Conservation (phyloP, 768 basidiomycete species). For the Coprinopsis cinerea region DNA sequence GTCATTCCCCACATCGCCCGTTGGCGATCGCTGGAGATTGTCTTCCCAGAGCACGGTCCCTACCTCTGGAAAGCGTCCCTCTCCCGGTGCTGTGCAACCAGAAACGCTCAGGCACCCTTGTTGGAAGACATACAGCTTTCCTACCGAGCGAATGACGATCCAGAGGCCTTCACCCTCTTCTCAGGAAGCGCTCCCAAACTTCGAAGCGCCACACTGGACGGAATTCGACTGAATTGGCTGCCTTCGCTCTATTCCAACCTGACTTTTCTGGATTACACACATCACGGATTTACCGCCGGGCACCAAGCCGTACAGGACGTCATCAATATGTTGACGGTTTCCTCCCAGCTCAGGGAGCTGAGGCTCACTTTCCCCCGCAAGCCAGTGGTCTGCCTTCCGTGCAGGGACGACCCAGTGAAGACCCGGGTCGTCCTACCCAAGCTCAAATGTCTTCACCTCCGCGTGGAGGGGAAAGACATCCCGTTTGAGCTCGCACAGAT, state of each 20-base stretch:
- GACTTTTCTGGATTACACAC: constrained; percentile 62
- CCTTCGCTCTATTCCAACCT: constrained; percentile 59
- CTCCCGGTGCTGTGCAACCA: constrained; percentile 42
- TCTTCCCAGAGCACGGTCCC: constrained; percentile 49
- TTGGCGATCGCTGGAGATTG: constrained; percentile 59
- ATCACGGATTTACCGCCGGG: constrained; percentile 61
- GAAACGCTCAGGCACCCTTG: constrained; percentile 29
- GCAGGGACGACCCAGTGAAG: constrained; percentile 22
- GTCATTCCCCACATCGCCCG: constrained; percentile 45
- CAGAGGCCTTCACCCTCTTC: constrained; percentile 63
- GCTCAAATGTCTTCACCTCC: constrained; percentile 43
- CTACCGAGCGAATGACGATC: constrained; percentile 62
- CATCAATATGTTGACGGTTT: constrained; percentile 51
- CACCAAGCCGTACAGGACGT: constrained; percentile 53
- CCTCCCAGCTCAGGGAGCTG: constrained; percentile 46
- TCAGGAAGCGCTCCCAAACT: constrained; percentile 55
- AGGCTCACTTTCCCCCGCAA: constrained; percentile 48
- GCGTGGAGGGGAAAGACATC: constrained; percentile 49
- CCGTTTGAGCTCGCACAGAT: constrained; percentile 54
- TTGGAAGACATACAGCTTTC: constrained; percentile 54
- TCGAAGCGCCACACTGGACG: constrained; percentile 50
- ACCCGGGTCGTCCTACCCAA: constrained; percentile 35
- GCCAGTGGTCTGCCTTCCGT: constrained; percentile 19
- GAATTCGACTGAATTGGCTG: constrained; percentile 57
- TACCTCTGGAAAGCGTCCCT: constrained; percentile 67